These are phyloP conservation scores for Penicillium cosmopolitanum DNA, from an alignment of 495 filamentous ascomycete species.

Conservation along the genomic window DNA sequence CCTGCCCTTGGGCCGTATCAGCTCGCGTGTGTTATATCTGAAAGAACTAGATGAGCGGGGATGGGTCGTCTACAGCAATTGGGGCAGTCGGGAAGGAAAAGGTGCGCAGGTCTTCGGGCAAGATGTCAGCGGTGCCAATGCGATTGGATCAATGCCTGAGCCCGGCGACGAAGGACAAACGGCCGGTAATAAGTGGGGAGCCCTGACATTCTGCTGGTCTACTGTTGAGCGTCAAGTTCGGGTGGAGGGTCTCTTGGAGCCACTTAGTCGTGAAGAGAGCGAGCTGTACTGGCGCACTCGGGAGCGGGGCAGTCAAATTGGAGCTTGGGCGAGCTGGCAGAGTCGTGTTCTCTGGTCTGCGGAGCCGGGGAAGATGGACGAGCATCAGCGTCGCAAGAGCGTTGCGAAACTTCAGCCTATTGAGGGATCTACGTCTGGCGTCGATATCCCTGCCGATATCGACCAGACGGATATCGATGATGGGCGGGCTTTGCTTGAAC, in stretches of 20 bases:
- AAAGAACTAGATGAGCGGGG: constrained; percentile 74
- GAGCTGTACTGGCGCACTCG: constrained; percentile 87
- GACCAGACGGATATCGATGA: constrained; percentile 64
- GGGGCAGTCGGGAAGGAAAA: constrained; percentile 64
- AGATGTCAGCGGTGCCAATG: constrained; percentile 9
- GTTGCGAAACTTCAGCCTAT: constrained; percentile 39
- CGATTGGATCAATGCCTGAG: constrained; percentile 32
- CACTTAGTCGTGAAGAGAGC: constrained; percentile 71
- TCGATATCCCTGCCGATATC: constrained; percentile 54
- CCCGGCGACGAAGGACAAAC: constrained; percentile 25
- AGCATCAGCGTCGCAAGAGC: constrained; percentile 35
- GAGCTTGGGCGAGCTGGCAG: constrained; percentile 93
- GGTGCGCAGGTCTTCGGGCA: constrained; percentile 47
- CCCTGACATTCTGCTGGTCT: constrained; percentile 57
- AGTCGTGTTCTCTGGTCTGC: constrained; percentile 66
- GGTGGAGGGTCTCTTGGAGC: constrained; percentile 74
- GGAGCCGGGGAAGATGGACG: constrained; percentile 30
- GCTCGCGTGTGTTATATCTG: constrained; percentile 84
- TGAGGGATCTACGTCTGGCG: constrained; percentile 19
- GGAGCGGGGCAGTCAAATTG: constrained; percentile 77
- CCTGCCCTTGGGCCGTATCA: constrained; percentile 84
- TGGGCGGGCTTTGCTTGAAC: constrained; percentile 66
- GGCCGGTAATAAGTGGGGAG: constrained; percentile 47
- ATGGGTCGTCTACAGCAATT: constrained; percentile 94
- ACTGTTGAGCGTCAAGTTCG: constrained; percentile 82